Percentiles rank a stretch among this genome's conserved stretches.
These are phyloP conservation scores for Oenanthe javanica DNA, from an alignment of 140 eudicot genomes.

Conservation along the genomic window DNA sequence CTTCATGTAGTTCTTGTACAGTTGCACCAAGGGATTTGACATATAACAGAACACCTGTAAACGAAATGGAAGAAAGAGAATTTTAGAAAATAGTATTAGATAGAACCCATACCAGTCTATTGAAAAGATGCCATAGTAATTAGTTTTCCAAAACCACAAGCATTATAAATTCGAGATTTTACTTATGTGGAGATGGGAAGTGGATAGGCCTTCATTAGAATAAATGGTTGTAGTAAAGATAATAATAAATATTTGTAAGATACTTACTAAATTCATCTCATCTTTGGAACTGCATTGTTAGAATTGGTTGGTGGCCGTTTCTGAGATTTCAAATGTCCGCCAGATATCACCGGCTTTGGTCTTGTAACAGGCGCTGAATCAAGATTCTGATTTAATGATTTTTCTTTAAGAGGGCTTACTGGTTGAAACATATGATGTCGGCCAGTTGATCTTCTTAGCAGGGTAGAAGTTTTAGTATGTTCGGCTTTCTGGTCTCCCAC, in stretches of 20 bases:
- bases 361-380: slow-evolving; percentile 14
- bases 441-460: slow-evolving; percentile 13
- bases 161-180: too few relatives aligned
- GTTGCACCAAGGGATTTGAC: background rate
- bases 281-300: slow-evolving; percentile 27
- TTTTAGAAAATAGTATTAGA: background rate
- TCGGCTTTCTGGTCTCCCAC: slow-evolving; percentile 17
- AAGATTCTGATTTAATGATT: slow-evolving; percentile 39
- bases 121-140: background rate
- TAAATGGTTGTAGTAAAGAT: background rate
- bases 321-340: slow-evolving; percentile 30
- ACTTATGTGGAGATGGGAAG: too few relatives aligned
- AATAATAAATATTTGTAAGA: background rate
- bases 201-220: background rate
- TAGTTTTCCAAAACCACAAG: background rate
- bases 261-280: slow-evolving; percentile 33
- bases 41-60: background rate
- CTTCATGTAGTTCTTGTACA: background rate
- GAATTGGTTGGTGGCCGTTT: slow-evolving; percentile 31
- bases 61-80: background rate
- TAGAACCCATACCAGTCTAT: background rate
- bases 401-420: slow-evolving; percentile 48
- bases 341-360: slow-evolving; percentile 20
- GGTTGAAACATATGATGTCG: slow-evolving; percentile 17
- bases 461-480: slow-evolving; percentile 9